A percentile compares a stretch with the other conserved stretches of the same genome.
Conservation (phyloP, 495 filamentous ascomycete genomes). For the Cenococcum geophilum region DNA sequence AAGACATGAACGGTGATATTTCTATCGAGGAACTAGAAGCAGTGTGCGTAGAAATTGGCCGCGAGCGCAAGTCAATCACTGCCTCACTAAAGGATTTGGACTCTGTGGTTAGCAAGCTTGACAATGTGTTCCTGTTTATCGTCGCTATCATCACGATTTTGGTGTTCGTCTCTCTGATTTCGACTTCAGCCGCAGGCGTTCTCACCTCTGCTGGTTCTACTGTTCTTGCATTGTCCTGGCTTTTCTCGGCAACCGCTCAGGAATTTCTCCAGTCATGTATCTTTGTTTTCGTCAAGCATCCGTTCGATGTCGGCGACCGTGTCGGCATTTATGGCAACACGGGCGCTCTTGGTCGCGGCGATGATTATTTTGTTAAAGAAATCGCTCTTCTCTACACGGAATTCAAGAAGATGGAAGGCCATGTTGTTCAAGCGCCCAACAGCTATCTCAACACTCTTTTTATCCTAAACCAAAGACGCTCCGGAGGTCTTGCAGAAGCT, state of each 20-base stretch:
- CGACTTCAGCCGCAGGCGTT: conserved; percentile 77
- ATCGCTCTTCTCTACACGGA: conserved; percentile 94
- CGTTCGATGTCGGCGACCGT: conserved; percentile 93
- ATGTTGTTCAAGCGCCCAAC: conserved; percentile 93
- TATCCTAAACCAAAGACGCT: conserved; percentile 89
- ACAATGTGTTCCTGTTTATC: conserved; percentile 80
- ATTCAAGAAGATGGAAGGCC: conserved; percentile 97
- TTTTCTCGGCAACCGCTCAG: conserved; percentile 86
- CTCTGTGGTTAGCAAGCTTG: conserved; percentile 87
- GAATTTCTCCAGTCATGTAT: conserved; percentile 88
- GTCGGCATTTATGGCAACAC: conserved; percentile 89
- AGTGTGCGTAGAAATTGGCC: conserved; percentile 88
- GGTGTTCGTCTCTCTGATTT: conserved; percentile 84
- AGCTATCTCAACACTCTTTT: conserved; percentile 87
- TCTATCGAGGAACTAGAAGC: conserved; percentile 93
- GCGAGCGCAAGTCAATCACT: conserved; percentile 91
- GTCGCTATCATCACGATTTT: conserved; percentile 71
- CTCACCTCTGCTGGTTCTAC: conserved; percentile 81
- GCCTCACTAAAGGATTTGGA: conserved; percentile 92
- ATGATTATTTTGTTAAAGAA: conserved; percentile 95
- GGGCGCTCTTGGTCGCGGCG: conserved; percentile 65
- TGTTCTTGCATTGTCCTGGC: conserved; percentile 82
- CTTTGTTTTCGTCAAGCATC: conserved; percentile 97
- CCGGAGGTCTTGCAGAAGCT: conserved; percentile 81
- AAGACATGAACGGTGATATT: conserved; percentile 94